Conservation (phyloP, 2,329 filamentous ascomycete genomes). For the Colletotrichum camelliae region DNA sequence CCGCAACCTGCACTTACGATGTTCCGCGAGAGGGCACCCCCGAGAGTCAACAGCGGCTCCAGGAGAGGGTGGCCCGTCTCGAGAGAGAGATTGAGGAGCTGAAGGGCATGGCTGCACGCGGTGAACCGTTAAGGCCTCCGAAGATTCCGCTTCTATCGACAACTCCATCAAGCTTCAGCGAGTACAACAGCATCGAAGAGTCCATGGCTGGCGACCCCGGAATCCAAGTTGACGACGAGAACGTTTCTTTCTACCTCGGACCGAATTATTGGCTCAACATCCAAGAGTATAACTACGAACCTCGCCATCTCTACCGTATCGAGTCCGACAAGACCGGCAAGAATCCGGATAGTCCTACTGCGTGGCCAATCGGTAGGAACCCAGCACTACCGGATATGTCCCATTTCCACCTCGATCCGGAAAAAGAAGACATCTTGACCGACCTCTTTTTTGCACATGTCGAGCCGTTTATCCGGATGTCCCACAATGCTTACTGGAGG, state of each 20-base stretch:
- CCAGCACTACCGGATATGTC: conserved; percentile 1
- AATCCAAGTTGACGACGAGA: conserved; percentile 17
- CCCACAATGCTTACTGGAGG: conserved; percentile 11
- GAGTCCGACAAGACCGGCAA: conserved; percentile 10
- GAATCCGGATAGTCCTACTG: neutral
- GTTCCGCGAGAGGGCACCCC: neutral
- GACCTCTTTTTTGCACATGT: conserved; percentile 12
- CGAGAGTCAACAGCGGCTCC: conserved; percentile 13
- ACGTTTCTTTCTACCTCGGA: conserved; percentile 20
- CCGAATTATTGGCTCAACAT: conserved; percentile 20
- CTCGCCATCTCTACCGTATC: conserved; percentile 15
- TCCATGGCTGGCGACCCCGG: conserved; percentile 8
- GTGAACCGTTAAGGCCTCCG: neutral
- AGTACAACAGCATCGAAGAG: neutral
- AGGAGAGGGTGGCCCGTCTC: conserved; percentile 14
- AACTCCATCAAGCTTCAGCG: neutral
- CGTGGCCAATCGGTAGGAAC: conserved; percentile 8
- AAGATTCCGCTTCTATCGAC: neutral
- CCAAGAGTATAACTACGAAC: conserved; percentile 16
- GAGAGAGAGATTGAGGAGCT: conserved; percentile 15
- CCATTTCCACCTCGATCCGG: conserved; percentile 6
- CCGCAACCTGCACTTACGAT: conserved; percentile 14
- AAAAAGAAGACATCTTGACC: conserved; percentile 14
- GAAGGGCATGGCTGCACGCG: neutral
- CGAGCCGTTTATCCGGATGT: conserved; percentile 12